Conservation (phyloP, 176 grass and related monocot genomes). For the Rhynchospora breviuscula region DNA sequence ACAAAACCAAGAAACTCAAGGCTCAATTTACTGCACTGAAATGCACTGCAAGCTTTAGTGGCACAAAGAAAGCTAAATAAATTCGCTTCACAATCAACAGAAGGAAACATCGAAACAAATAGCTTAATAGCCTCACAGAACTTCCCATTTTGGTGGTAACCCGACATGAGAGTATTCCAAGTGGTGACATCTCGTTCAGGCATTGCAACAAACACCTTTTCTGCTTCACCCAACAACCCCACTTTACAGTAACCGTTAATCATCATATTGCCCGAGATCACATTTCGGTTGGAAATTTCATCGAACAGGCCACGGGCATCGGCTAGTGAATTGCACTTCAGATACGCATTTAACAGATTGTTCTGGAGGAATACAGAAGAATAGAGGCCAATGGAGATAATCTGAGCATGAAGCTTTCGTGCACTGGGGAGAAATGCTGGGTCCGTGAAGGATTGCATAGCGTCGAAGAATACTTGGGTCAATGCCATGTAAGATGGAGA, state of each 20-base stretch:
- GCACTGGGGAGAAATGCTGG: conserved; percentile 32
- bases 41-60: conserved; percentile 62
- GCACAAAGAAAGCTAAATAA: conserved; percentile 55
- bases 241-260: conserved; percentile 52
- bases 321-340: conserved; percentile 53
- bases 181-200: conserved; percentile 49
- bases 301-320: conserved; percentile 47
- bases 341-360: conserved; percentile 69
- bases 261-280: conserved; percentile 79
- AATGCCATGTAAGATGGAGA: conserved; percentile 52
- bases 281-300: conserved; percentile 49
- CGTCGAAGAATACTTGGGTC: conserved; percentile 62
- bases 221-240: conserved; percentile 45
- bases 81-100: conserved; percentile 39
- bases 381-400: conserved; percentile 63
- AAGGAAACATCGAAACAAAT: conserved; percentile 47
- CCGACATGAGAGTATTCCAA: conserved; percentile 87
- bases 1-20: conserved; percentile 62
- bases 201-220: conserved; percentile 80
- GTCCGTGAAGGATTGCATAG: conserved; percentile 39
- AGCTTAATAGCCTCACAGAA: conserved; percentile 27
- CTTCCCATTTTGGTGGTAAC: conserved; percentile 47
- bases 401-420: conserved; percentile 61
- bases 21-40: conserved; percentile 41
- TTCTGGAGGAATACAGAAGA: conserved; percentile 87